A percentile compares a stretch with the other conserved stretches of the same genome.
Evolutionary conservation across 2,329 filamentous ascomycete genomes (phyloP).

Genomic region (Neopestalotiopsis clavispora): DNA sequence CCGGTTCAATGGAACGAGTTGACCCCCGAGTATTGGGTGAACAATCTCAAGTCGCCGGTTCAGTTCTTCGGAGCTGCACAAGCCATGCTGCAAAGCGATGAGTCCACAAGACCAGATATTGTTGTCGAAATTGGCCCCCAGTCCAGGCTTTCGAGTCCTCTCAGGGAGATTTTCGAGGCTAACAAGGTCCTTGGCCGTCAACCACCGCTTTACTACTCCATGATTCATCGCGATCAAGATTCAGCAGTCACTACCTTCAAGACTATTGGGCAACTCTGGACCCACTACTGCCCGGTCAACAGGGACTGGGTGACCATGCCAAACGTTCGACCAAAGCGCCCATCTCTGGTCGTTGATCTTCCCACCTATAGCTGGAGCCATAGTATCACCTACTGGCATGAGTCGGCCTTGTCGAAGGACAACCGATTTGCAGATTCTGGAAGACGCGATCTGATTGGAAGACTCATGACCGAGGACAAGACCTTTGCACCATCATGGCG

Average conservation of each 20-base stretch:
- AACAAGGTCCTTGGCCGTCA: constrained; percentile 20
- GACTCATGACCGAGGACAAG: constrained; percentile 47
- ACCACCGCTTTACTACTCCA: constrained; percentile 24
- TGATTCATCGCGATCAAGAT: constrained; percentile 23
- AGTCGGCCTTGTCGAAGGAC: constrained; percentile 50
- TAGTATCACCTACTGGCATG: constrained; percentile 56
- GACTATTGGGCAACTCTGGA: constrained; percentile 27
- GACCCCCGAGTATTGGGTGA: constrained; percentile 28
- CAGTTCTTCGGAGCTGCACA: constrained; percentile 27
- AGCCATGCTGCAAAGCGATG: constrained; percentile 19
- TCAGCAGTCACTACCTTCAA: constrained; percentile 24
- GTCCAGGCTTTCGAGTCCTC: constrained; percentile 27
- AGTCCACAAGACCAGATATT: constrained; percentile 21
- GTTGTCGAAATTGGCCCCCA: constrained; percentile 32
- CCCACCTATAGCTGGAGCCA: constrained; percentile 63
- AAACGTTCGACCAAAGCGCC: constrained; percentile 20
- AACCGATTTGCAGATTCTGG: constrained; percentile 49
- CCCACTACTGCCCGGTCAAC: constrained; percentile 22
- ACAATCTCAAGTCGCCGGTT: constrained; percentile 31
- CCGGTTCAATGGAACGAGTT: constrained; percentile 24
- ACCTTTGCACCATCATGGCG: constrained; percentile 53
- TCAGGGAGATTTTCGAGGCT: constrained; percentile 30
- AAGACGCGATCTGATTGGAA: constrained; percentile 57
- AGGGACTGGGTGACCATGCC: constrained; percentile 28
- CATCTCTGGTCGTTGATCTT: constrained; percentile 45